Base-by-base conservation (phyloP, 139 green algal species). In the Volvox reticuliferus region DNA sequence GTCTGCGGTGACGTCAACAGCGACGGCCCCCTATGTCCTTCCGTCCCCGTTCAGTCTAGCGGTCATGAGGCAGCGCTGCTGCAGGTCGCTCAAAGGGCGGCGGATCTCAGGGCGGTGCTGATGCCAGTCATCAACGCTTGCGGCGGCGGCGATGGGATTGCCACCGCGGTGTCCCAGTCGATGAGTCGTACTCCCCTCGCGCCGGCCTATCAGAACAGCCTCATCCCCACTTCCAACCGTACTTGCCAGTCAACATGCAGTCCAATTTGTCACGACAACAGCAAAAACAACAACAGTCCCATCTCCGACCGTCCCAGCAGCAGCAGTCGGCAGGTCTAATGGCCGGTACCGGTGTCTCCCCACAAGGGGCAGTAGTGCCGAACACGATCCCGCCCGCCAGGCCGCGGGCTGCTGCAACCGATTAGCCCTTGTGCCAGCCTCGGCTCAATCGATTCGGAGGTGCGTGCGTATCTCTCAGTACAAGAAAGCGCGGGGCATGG, bases 361-460 rank as follows among this genome's bases (percentile, higher is more conserved):
- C 21, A 79, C 71, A 14, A 2, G 71, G 26, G 71, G 1, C 24
- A 30, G 71, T 30, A 17, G 2, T 30, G 78, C 3, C 36, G 35
- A 22, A 35, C 16, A 63, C 18, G 19, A 19, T 82, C 3, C 32
- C 21, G 35, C 12, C 78, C 13, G 32, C 36, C 76, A 82, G 36
- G 32, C 17, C 13, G 63, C 19, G 28, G 33, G 35, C 80, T 28
- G 55, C 55, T 33, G 80, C 80, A 71, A 44, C 17, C 83, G 1
- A 63, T 68, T 1, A 78, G 62, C 67, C 26, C 71, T 13, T 63
- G 44, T 28, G 44, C 37, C 19, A 89, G 85, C 71, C 14, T 73
- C 0, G 44, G 35, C 0, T 89, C 85, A 0, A 26, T 89, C 1
- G 85, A 89, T 17, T 89, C 85, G 3, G 85, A 89, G 71, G 82